These are phyloP conservation scores for Xylariaceae sp. DNA, from an alignment of 2,329 filamentous ascomycete genomes.

Conservation along the genomic window DNA sequence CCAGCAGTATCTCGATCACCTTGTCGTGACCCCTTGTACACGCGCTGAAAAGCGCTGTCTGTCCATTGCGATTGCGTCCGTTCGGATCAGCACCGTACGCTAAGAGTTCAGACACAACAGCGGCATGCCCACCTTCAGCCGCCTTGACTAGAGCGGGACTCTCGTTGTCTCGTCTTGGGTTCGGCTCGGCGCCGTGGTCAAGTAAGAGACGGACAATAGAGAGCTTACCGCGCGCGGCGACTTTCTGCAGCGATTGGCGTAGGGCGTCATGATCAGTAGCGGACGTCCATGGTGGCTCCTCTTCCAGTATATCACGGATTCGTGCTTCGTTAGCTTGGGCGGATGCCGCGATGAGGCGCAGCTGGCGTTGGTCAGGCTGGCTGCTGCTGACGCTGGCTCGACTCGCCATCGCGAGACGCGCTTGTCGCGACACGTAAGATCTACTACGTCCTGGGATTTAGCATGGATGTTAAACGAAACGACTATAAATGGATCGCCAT, in stretches of 20 bases:
- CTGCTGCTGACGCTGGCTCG: constrained; percentile 42
- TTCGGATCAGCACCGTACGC: constrained; percentile 38
- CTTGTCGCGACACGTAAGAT: not conserved
- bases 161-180: constrained; percentile 40
- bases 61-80: constrained; percentile 36
- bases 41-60: constrained; percentile 43
- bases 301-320: constrained; percentile 41
- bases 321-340: constrained; percentile 42
- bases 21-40: constrained; percentile 39
- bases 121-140: constrained; percentile 41
- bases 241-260: constrained; percentile 43
- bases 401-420: constrained; percentile 31
- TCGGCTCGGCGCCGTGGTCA: constrained; percentile 41
- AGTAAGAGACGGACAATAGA: constrained; percentile 42
- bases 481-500: constrained; percentile 18
- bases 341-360: constrained; percentile 41
- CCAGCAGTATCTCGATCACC: constrained; percentile 38
- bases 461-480: not conserved
- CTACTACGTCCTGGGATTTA: not conserved
- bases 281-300: constrained; percentile 40
- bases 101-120: constrained; percentile 40
- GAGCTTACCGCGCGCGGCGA: constrained; percentile 41
- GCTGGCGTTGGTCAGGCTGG: constrained; percentile 42
- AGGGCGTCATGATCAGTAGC: constrained; percentile 40
- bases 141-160: constrained; percentile 43